Percentiles rank a stretch among this genome's conserved stretches.
Conservation (phyloP, 306 rosid genomes). For the Begonia masoniana region DNA sequence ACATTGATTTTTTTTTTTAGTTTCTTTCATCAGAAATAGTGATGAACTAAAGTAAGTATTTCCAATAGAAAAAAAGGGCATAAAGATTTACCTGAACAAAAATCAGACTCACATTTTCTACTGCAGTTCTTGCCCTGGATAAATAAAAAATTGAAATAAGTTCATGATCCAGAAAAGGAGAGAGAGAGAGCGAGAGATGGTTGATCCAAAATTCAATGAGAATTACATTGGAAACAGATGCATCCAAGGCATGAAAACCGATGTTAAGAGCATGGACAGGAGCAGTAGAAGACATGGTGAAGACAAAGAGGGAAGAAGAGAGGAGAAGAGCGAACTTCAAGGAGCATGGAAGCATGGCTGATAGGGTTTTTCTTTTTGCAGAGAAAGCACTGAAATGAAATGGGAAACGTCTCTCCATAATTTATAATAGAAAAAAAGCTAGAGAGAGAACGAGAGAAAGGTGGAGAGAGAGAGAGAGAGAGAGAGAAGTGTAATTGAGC, state of each 20-base stretch:
- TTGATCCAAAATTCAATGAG: background rate
- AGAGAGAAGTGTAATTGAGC: too few relatives aligned
- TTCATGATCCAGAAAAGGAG: too few relatives aligned
- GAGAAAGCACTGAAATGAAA: background rate
- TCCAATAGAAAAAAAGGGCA: too few relatives aligned
- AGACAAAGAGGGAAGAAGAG: conserved; percentile 6
- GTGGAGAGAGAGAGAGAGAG: too few relatives aligned
- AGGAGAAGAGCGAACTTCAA: conserved; percentile 16
- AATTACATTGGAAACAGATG: conserved; percentile 14
- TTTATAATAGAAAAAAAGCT: background rate
- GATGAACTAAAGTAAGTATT: too few relatives aligned
- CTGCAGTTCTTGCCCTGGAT: conserved; percentile 75
- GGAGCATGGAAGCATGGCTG: conserved; percentile 21
- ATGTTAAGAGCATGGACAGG: conserved; percentile 48
- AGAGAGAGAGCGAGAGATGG: too few relatives aligned
- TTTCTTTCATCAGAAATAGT: too few relatives aligned
- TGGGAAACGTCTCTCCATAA: background rate
- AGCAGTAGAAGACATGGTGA: conserved; percentile 11
- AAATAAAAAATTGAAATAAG: background rate
- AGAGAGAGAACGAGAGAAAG: too few relatives aligned
- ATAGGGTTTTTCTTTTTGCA: background rate
- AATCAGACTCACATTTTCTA: conserved; percentile 71
- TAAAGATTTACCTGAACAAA: conserved; percentile 54
- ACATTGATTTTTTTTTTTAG: too few relatives aligned
- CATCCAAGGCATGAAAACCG: conserved; percentile 52